Evolutionary conservation across 2,329 filamentous ascomycete species (phyloP), one percentile per base, ranked within the genome.

Genomic region (Cylindrodendrum hubeiense): DNA sequence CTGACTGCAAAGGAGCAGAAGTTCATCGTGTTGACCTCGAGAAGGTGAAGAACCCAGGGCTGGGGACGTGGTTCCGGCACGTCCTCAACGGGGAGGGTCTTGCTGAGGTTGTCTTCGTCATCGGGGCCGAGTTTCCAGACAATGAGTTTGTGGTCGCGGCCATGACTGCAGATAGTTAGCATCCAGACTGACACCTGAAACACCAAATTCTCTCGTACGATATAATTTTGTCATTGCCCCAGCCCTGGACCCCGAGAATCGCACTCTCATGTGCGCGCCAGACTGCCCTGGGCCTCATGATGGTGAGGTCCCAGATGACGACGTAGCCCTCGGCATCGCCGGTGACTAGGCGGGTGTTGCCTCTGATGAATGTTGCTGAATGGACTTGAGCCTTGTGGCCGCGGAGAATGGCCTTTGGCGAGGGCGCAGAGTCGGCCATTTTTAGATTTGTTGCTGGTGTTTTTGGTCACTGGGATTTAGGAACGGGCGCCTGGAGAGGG

Each of bases 251-350:
- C 4, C 91, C 93, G 17, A 98, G 84, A 28, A 98, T 90, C 21
- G 93, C 88, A 34, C 88, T 91, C 47, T 89, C 84, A 78, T 99
- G 96, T 1, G 94, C 93, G 74, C 88, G 91, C 96, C 96, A 99
- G 4, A 96, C 93, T 2, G 91, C 93, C 9, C 89, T 85, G 0
- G 95, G 89, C 34, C 96, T 87, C 84, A 97, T 95, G 55, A 90
- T 93, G 26, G 91, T 87, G 41, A 97, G 83, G 76, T 93, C 91
- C 96, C 96, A 99, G 22, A 94, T 82, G 7, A 97, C 87, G 34
- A 97, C 85, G 86, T 92, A 98, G 64, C 96, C 96, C 44, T 97
- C 93, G 9, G 94, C 93, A 80, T 99, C 96, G 37, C 93, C 95
- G 1, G 94, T 96, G 13, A 93, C 83, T 6, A 99, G 89, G 34